Evolutionary conservation across 768 basidiomycete species (phyloP).

Genomic region (Trametes punicea): DNA sequence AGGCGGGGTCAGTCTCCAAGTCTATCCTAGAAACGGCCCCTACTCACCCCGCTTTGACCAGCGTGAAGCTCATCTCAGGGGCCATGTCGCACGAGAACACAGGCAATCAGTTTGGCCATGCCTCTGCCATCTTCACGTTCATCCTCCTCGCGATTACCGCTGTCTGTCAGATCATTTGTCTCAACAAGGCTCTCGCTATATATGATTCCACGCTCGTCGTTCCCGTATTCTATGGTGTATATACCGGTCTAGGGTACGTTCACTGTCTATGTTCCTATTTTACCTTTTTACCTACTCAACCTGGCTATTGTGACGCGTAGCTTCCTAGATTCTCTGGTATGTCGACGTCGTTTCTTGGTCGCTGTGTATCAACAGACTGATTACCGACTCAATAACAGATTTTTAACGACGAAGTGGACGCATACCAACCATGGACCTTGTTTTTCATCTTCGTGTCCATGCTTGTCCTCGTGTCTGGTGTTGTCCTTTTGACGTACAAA

Average conservation of each 20-base stretch:
- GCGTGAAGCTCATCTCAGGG: constrained; percentile 78
- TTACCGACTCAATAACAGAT: constrained; percentile 35
- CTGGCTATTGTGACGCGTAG: constrained; percentile 26
- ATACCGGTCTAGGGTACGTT: constrained; percentile 75
- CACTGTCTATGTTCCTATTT: too few species aligned
- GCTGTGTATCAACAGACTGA: not conserved
- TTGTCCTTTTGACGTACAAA: constrained; percentile 91
- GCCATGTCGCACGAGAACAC: constrained; percentile 75
- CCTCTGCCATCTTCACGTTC: constrained; percentile 73
- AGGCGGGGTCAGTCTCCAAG: constrained; percentile 51
- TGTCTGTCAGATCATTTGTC: constrained; percentile 85
- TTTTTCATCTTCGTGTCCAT: constrained; percentile 88
- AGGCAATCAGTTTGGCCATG: constrained; percentile 84
- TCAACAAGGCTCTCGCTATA: constrained; percentile 85
- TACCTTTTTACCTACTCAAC: not conserved
- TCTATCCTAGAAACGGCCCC: not conserved
- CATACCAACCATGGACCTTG: constrained; percentile 87
- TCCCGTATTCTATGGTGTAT: constrained; percentile 92
- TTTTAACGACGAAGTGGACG: constrained; percentile 81
- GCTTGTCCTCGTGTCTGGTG: constrained; percentile 80
- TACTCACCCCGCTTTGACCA: constrained; percentile 25
- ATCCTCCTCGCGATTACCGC: constrained; percentile 61
- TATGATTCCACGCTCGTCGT: constrained; percentile 92
- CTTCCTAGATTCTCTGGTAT: constrained; percentile 57
- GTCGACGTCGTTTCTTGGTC: too few species aligned